Evolutionary conservation across 2,329 filamentous ascomycete species (phyloP).

Genomic region (Pyricularia sp.): DNA sequence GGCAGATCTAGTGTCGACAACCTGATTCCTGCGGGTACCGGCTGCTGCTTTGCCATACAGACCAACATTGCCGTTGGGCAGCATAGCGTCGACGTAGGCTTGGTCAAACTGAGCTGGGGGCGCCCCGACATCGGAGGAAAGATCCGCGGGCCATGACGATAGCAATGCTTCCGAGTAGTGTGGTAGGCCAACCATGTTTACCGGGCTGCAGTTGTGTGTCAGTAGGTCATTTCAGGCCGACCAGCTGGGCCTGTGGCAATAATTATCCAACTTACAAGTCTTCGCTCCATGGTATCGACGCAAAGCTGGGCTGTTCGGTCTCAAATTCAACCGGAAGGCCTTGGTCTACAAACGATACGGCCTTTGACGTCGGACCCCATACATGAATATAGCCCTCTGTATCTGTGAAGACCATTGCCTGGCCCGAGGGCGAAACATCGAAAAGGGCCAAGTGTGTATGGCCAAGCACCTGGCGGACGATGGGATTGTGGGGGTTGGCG

Average conservation of each 20-base stretch:
- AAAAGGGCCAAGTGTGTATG: constrained; percentile 63
- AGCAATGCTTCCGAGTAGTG: constrained; percentile 81
- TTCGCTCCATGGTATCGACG: constrained; percentile 32
- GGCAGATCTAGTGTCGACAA: constrained; percentile 58
- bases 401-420: constrained; percentile 72
- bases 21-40: constrained; percentile 65
- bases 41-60: constrained; percentile 66
- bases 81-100: constrained; percentile 54
- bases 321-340: constrained; percentile 67
- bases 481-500: constrained; percentile 82
- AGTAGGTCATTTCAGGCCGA: not conserved
- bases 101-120: constrained; percentile 65
- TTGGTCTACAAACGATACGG: constrained; percentile 70
- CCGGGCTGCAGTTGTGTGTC: constrained; percentile 37
- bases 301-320: constrained; percentile 33
- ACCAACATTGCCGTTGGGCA: constrained; percentile 55
- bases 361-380: constrained; percentile 75
- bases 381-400: constrained; percentile 67
- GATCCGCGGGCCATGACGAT: constrained; percentile 78
- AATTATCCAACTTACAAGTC: constrained; percentile 5
- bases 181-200: constrained; percentile 81
- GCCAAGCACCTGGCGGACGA: constrained; percentile 70
- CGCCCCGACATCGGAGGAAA: constrained; percentile 74
- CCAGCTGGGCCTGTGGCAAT: not conserved
- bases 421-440: constrained; percentile 77